Evolutionary conservation across 2,329 filamentous ascomycete species (phyloP).

Genomic region (Fusarium foetens): DNA sequence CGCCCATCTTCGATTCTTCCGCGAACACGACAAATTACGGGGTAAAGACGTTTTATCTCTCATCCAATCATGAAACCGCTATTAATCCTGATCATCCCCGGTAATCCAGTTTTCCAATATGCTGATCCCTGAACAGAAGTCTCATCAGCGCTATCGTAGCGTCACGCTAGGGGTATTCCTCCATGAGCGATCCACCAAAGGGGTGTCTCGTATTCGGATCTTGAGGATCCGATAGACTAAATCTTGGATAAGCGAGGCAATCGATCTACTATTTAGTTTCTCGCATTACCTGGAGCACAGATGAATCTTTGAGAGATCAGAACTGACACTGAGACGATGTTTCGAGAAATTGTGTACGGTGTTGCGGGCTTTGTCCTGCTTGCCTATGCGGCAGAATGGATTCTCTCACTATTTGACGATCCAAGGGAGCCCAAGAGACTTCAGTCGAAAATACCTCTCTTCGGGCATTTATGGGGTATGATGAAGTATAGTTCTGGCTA

Average conservation of each 20-base stretch:
- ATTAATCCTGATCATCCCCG: neutral
- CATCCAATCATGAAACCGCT: neutral
- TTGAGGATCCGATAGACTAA: neutral
- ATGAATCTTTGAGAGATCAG: accelerated
- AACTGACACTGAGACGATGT: neutral
- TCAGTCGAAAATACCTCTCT: constrained; percentile 22
- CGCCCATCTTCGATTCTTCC: neutral
- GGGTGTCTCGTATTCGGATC: constrained; percentile 20
- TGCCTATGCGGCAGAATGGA: constrained; percentile 31
- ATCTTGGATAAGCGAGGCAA: neutral
- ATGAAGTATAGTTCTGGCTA: constrained; percentile 26
- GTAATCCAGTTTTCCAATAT: neutral
- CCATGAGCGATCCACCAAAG: constrained; percentile 6
- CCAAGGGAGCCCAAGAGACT: constrained; percentile 32
- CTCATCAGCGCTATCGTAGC: neutral
- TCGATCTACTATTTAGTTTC: neutral
- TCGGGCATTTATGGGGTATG: constrained; percentile 36
- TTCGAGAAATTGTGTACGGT: constrained; percentile 25
- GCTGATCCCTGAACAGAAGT: neutral
- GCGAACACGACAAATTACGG: neutral
- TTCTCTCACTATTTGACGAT: constrained; percentile 32
- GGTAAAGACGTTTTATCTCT: neutral
- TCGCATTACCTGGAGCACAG: accelerated
- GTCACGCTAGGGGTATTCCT: neutral
- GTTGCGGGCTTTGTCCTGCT: constrained; percentile 17